Base-by-base conservation (phyloP, 371 early-diverging fungal species). In the Blastocladiella emersonii region DNA sequence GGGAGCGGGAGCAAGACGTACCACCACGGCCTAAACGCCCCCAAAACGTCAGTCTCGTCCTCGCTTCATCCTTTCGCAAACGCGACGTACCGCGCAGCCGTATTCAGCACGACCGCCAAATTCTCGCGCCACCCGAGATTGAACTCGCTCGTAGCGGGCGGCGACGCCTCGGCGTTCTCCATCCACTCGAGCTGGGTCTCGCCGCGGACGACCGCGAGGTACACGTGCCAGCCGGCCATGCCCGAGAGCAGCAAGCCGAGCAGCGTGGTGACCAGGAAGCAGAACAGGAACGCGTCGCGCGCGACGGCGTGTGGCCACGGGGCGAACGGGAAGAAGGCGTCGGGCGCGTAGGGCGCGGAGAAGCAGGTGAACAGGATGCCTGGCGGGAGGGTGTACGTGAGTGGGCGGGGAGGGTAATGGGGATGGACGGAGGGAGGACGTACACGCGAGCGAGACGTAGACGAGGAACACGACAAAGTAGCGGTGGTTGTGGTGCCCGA, bases 401-500 rank as follows among this genome's bases (percentile, higher is more conserved):
- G 39, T 39, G 39, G 39, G 13, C 39, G 13, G 8, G 13, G 13
- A 39, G 8, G 39, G 39, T 8, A 39, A 39, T 39, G 39, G n/a
- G n/a, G n/a, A n/a, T n/a, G n/a, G n/a, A n/a, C n/a, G n/a, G n/a
- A n/a, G n/a, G n/a, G n/a, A n/a, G n/a, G n/a, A 13, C 39, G 39
- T 39, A 39, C 53, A 51, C 23, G 30, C 53, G 53, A 51, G 8
- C 53, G 53, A 51, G 30, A 51, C 30, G 53, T 51, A 51, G 53
- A 51, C 53, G 53, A 51, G 53, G 53, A 51, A 51, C 30, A 30
- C 30, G 53, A 51, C 53, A 51, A 51, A 51, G 53, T 51, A 51
- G 2, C 53, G 53, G 53, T 51, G 53, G 53, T 51, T 51, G 53
- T 51, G 30, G 53, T 51, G 53, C 30, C 53, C 53, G 32, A 51